Evolutionary conservation across 129 eudicot species (phyloP).

Genomic region (Scalesia atractyloides): DNA sequence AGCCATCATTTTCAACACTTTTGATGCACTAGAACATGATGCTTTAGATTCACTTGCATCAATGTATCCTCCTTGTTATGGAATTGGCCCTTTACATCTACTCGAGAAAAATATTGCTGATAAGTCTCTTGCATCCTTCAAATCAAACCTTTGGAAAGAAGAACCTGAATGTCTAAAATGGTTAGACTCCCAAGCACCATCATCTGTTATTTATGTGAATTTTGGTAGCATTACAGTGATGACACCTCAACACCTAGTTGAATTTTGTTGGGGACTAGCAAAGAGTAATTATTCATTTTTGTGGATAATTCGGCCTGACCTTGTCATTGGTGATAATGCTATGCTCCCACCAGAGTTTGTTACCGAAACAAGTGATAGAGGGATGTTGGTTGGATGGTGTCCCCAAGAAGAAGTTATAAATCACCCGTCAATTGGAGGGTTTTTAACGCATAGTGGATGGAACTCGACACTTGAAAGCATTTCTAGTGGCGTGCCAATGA

Average conservation of each 20-base stretch:
- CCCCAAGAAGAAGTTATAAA: slow-evolving; percentile 36
- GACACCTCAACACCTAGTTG: slow-evolving; percentile 32
- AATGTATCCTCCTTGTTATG: slow-evolving; percentile 24
- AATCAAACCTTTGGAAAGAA: slow-evolving; percentile 33
- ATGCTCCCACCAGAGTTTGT: slow-evolving; percentile 30
- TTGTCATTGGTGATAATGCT: slow-evolving; percentile 23
- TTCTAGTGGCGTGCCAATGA: slow-evolving; percentile 33
- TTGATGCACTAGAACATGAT: slow-evolving; percentile 25
- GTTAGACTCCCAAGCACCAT: slow-evolving; percentile 21
- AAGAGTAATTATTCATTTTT: slow-evolving; percentile 28
- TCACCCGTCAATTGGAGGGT: slow-evolving; percentile 35
- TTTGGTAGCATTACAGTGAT: slow-evolving; percentile 38
- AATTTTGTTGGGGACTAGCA: slow-evolving; percentile 42
- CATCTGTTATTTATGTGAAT: slow-evolving; percentile 34
- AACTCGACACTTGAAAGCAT: slow-evolving; percentile 33
- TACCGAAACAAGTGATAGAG: slow-evolving; percentile 20
- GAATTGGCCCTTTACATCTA: slow-evolving; percentile 28
- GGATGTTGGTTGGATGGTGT: slow-evolving; percentile 30
- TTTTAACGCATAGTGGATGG: slow-evolving; percentile 38
- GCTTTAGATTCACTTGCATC: slow-evolving; percentile 11
- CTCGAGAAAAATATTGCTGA: slow-evolving; percentile 9
- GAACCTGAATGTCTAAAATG: slow-evolving; percentile 29
- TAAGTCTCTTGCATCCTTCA: slow-evolving; percentile 10
- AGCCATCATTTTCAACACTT: slow-evolving; percentile 27
- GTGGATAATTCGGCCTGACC: slow-evolving; percentile 31